phyloP scores from a whole-genome alignment of 129 eudicot genomes.

The Centaurea solstitialis region DNA sequence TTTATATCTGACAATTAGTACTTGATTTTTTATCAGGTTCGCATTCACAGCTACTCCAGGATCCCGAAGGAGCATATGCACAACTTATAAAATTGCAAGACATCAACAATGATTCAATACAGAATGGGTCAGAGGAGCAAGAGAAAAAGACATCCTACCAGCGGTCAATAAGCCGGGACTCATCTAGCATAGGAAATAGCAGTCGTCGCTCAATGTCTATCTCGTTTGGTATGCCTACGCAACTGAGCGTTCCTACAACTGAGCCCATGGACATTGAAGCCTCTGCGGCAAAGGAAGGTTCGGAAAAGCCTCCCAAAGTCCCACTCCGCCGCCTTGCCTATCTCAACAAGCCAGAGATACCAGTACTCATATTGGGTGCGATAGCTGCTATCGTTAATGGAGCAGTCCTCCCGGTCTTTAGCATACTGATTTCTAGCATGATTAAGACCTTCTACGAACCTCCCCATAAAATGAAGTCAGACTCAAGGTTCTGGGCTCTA shows the following conservation, averaged over 20 bases:
- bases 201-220: slow-evolving; percentile 49
- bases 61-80: slow-evolving; percentile 83
- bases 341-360: slow-evolving; percentile 89
- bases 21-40: slow-evolving; percentile 46
- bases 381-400: slow-evolving; percentile 69
- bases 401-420: slow-evolving; percentile 57
- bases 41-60: slow-evolving; percentile 62
- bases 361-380: slow-evolving; percentile 59
- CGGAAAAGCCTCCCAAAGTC: slow-evolving; percentile 57
- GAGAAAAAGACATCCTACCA: slow-evolving; percentile 42
- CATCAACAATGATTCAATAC: slow-evolving; percentile 29
- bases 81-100: slow-evolving; percentile 77
- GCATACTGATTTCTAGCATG: slow-evolving; percentile 63
- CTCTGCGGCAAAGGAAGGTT: slow-evolving; percentile 6
- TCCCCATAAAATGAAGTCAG: slow-evolving; percentile 49
- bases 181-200: slow-evolving; percentile 57
- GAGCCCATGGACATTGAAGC: slow-evolving; percentile 29
- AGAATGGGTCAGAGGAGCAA: slow-evolving; percentile 25
- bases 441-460: slow-evolving; percentile 63
- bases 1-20: not conserved
- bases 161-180: slow-evolving; percentile 55
- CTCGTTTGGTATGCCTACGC: slow-evolving; percentile 56
- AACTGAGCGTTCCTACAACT: slow-evolving; percentile 27
- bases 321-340: slow-evolving; percentile 64
- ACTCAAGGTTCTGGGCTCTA: slow-evolving; percentile 71